Conservation (phyloP, 208 protist species). For the Angomonas deanei region DNA sequence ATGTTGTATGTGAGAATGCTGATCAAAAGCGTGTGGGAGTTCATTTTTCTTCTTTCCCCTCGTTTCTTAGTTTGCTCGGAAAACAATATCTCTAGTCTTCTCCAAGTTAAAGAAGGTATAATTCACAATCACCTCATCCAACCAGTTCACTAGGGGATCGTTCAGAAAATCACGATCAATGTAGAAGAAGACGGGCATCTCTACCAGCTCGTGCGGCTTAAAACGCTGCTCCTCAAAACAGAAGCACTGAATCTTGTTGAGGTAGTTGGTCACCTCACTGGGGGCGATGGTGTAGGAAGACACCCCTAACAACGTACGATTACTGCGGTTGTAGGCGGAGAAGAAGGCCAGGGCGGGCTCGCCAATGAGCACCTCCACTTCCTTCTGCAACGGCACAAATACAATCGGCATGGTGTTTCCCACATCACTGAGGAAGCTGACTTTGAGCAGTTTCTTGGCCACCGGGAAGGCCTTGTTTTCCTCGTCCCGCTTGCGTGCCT, state of each 20-base stretch:
- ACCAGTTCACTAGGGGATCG: constrained; percentile 80
- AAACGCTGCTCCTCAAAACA: constrained; percentile 95
- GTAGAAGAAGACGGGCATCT: constrained; percentile 97
- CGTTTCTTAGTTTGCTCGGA: constrained; percentile 47
- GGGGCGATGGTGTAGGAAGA: constrained; percentile 90
- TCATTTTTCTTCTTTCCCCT: no score
- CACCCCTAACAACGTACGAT: constrained; percentile 79
- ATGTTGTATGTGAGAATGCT: no score
- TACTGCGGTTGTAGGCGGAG: constrained; percentile 87
- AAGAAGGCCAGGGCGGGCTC: constrained; percentile 88
- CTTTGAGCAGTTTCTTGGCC: constrained; percentile 77
- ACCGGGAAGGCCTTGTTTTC: constrained; percentile 62
- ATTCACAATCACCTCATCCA: constrained; percentile 86
- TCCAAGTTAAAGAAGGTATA: constrained; percentile 91
- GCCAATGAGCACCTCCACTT: constrained; percentile 86
- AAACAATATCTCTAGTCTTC: constrained; percentile 82
- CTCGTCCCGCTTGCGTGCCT: constrained; percentile 55
- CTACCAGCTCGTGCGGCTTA: constrained; percentile 92
- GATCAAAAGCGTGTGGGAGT: background rate
- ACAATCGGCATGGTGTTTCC: constrained; percentile 89
- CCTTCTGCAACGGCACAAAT: constrained; percentile 88
- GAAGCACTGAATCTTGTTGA: constrained; percentile 98
- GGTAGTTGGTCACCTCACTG: constrained; percentile 89
- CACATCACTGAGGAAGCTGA: constrained; percentile 78
- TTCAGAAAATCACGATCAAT: constrained; percentile 94